Base-by-base conservation (phyloP, 2,329 filamentous ascomycete genomes). In the Penicillium sp. region DNA sequence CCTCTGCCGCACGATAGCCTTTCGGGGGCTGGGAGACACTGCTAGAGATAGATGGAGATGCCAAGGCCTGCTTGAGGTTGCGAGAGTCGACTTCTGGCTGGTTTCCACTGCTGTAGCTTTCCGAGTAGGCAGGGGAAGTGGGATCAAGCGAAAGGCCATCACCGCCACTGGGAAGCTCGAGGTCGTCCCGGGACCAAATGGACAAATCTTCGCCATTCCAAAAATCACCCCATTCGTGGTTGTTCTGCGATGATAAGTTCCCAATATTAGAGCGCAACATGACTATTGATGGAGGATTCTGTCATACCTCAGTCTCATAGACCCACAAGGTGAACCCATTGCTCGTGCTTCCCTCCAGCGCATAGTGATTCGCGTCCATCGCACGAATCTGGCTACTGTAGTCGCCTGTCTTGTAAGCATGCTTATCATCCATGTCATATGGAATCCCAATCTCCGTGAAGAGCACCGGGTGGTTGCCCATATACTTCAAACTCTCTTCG, bases 171-270 rank as follows among this genome's bases (percentile, higher is more conserved):
- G 75, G 73, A 1, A 87, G 72, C 45, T 82, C 76, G 28, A 86
- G 87, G 72, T 99, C 95, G 69, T 99, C 92, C 5, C 85, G 65
- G 0, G 91, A 97, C 69, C 87, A 89, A 51, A 99, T 94, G 5
- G 92, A 97, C 29, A 99, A 76, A 71, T 99, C 94, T 73, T 99
- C 94, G 43, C 94, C 94, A 63, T 99, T 99, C 94, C 94, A 99
- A 61, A 91, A 86, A 67, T 99, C 94, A 51, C 94, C 94, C 76
- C 90, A 88, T 67, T 88, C 81, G 69, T 99, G 94, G 58, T 88
- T 88, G 70, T 97, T 99, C 82, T 90, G 61, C 10, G 42, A 4
- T 28, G 24, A 5, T 28, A 28, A 28, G 10, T 28, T 28, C 24
- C 42, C 29, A 9, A 39, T 28, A 33, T 13, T 11, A 18, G 8